Evolutionary conservation across 305 asterid species (phyloP), one percentile per base, ranked within the genome.

Genomic region (Fraxinus albicans): DNA sequence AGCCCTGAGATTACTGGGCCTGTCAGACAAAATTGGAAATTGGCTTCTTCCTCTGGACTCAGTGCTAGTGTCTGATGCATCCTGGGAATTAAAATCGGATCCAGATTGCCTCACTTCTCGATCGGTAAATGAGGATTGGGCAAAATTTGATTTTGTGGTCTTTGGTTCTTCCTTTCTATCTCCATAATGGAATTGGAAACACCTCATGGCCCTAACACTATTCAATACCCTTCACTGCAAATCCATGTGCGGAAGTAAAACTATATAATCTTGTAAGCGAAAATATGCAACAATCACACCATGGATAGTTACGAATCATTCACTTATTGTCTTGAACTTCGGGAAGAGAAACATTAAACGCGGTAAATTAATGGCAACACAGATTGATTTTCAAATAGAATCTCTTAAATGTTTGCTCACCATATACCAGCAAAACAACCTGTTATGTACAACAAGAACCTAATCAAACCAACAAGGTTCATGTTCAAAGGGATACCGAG

Each of bases 11-110:
- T 91, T 88, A 82, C 94, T 89, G 34, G 93, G 84, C 83, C 91
- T 91, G 8, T 91, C 95, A 2, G 92, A 84, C 79, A 92, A 50
- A 86, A 77, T 86, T 8, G 97, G 95, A 76, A 89, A 90, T 78
- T 92, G 97, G 87, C 80, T 85, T 79, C 96, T 90, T 86, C 94
- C 91, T 84, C 92, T 84, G 70, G 98, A 93, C 84, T 90, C 99
- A 0, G 86, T 81, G 91, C 98, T 94, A 4, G 91, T 82, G 63
- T 91, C 93, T 19, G 98, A 96, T 44, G 86, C 90, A 85, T 91
- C 85, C 89, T 86, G 97, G 81, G 97, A 94, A 84, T 88, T 89
- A n/a, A 85, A 85, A 34, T 90, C 97, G 2, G 93, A 91, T 83
- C 89, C 96, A 33, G 94, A 89, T 84, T 88, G 91, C 90, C 90